Percentiles rank a stretch among this genome's conserved stretches.
These are phyloP conservation scores for Diaporthe vexans DNA, from an alignment of 2,329 filamentous ascomycete genomes.

Conservation along the genomic window DNA sequence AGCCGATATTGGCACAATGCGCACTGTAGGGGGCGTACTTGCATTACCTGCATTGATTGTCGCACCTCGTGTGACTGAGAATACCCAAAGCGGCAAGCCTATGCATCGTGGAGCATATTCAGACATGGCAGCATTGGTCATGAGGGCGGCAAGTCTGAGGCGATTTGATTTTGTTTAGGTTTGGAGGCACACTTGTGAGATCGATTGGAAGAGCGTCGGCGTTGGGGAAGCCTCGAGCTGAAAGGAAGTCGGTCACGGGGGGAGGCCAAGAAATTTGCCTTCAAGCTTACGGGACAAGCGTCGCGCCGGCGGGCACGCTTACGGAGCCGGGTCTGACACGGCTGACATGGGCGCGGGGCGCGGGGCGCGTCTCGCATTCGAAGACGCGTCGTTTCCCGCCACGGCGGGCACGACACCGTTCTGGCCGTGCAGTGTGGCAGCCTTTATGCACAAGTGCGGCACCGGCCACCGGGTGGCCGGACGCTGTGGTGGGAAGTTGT, in stretches of 20 bases:
- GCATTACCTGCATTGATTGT: neutral
- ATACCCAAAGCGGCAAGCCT: neutral
- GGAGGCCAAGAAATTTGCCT: slow-evolving; percentile 27
- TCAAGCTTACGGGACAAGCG: slow-evolving; percentile 21
- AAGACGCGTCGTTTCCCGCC: slow-evolving; percentile 31
- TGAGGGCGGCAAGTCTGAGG: slow-evolving; percentile 4
- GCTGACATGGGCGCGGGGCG: slow-evolving; percentile 22
- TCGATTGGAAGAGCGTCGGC: slow-evolving; percentile 38
- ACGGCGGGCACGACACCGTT: slow-evolving; percentile 5
- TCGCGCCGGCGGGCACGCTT: slow-evolving; percentile 30
- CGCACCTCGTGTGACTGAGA: neutral
- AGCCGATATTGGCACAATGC: neutral
- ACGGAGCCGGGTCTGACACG: slow-evolving; percentile 28
- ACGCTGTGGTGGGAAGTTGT: neutral
- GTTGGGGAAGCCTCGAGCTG: slow-evolving; percentile 32
- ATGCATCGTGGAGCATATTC: neutral
- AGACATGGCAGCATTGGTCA: neutral
- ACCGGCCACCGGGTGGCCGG: slow-evolving; percentile 15
- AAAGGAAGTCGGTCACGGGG: slow-evolving; percentile 16
- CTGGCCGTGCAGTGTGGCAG: slow-evolving; percentile 18
- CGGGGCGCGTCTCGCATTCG: slow-evolving; percentile 3
- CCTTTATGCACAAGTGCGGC: slow-evolving; percentile 29
- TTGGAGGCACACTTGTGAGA: neutral
- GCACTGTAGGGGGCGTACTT: neutral
- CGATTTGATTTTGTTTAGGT: slow-evolving; percentile 11